A percentile compares a stretch with the other conserved stretches of the same genome.
These are phyloP conservation scores for Umbelopsis sp. DNA, from an alignment of 192 early-diverging fungal species.

Conservation along the genomic window DNA sequence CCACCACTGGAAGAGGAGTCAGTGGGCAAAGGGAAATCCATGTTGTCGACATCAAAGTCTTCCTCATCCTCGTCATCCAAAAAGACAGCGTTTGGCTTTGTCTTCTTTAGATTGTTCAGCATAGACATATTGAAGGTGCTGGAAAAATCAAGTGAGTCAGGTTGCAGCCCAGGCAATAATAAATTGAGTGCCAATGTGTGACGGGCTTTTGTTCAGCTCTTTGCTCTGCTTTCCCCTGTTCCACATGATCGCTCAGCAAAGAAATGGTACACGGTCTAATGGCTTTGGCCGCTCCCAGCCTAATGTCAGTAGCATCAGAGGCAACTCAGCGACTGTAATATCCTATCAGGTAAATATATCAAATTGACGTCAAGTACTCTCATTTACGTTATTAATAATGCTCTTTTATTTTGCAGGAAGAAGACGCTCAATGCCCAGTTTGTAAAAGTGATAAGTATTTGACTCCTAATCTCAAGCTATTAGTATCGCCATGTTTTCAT, in stretches of 20 bases:
- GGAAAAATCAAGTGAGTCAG: not conserved
- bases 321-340: not conserved
- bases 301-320: not conserved
- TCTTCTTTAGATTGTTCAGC: slow-evolving; percentile 50
- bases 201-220: not conserved
- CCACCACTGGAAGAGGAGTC: slow-evolving; percentile 28
- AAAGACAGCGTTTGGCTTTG: slow-evolving; percentile 46
- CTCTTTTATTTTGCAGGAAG: slow-evolving; percentile 27
- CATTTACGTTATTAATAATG: not conserved
- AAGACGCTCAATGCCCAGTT: slow-evolving; percentile 67
- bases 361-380: not conserved
- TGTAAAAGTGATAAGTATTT: slow-evolving; percentile 88
- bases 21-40: slow-evolving; percentile 53
- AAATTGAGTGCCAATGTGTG: not conserved
- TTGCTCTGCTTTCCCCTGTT: not conserved
- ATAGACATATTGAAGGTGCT: slow-evolving; percentile 27
- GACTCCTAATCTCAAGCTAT: slow-evolving; percentile 81
- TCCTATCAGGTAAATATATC: not conserved
- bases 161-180: not conserved
- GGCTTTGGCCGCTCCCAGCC: slow-evolving; percentile 10
- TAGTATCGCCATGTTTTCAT: slow-evolving; percentile 95
- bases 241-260: slow-evolving; percentile 21
- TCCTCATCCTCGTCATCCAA: slow-evolving; percentile 45
- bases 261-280: slow-evolving; percentile 2
- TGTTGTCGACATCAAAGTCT: slow-evolving; percentile 54